phyloP scores from a whole-genome alignment of 257 asterid species.

The Fraxinus americana region DNA sequence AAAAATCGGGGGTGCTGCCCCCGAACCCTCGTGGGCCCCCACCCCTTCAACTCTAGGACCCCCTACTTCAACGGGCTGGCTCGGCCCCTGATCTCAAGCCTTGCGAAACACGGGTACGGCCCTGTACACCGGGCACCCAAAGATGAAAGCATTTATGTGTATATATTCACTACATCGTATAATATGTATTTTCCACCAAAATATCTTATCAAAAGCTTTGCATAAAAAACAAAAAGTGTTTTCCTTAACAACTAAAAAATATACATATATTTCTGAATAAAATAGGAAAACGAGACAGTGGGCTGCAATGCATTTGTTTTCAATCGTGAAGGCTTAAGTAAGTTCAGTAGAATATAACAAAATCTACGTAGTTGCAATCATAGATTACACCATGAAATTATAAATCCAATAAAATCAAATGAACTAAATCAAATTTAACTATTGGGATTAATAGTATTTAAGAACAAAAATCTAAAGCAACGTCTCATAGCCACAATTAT shows the following conservation, averaged over 20 bases:
- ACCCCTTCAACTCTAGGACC: too few relatives aligned
- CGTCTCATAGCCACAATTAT: not conserved
- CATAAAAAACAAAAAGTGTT: not conserved
- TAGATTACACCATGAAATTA: not conserved
- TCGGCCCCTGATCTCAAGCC: too few relatives aligned
- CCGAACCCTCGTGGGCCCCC: too few relatives aligned
- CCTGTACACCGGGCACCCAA: not conserved
- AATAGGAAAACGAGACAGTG: not conserved
- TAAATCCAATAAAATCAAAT: not conserved
- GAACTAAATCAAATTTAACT: not conserved
- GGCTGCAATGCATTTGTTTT: not conserved
- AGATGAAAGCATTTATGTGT: not conserved
- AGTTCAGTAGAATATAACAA: not conserved
- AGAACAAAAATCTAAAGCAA: not conserved
- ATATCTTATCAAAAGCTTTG: too few relatives aligned
- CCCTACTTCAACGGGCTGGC: too few relatives aligned
- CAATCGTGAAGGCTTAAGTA: not conserved
- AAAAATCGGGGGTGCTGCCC: too few relatives aligned
- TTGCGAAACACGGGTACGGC: too few relatives aligned
- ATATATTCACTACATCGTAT: too few relatives aligned
- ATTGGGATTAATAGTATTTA: not conserved
- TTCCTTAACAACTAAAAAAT: not conserved
- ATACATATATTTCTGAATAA: not conserved
- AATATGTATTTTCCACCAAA: too few relatives aligned
- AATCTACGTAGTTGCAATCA: not conserved